phyloP scores from a whole-genome alignment of 176 grass and related monocot genomes.

The Avena sativa region DNA sequence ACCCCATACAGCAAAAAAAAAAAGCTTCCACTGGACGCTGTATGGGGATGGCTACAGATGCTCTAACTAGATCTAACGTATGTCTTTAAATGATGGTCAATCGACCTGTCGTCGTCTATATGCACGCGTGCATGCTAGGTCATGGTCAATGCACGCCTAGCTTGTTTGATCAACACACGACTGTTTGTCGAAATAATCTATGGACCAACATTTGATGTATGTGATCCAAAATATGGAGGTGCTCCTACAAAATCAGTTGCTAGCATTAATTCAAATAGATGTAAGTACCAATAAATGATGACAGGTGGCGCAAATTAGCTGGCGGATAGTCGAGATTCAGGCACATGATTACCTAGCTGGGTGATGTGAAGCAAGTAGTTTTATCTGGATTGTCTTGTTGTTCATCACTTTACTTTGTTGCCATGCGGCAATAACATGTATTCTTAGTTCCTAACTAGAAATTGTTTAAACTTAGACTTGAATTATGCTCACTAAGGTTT shows the following conservation, averaged over 20 bases:
- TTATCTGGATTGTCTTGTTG: no score
- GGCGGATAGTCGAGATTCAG: no score
- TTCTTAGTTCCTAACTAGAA: background rate
- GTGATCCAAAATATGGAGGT: background rate
- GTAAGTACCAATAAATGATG: background rate
- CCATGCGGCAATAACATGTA: background rate
- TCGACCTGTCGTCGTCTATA: background rate
- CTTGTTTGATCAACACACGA: conserved; percentile 53
- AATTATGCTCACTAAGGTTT: conserved; percentile 72
- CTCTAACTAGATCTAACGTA: background rate
- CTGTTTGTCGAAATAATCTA: background rate
- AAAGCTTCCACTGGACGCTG: no score
- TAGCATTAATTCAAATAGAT: background rate
- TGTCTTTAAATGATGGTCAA: conserved; percentile 17
- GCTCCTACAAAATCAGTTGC: no score
- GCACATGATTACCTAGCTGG: no score
- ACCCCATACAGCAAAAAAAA: no score
- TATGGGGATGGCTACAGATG: no score
- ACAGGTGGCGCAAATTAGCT: no score
- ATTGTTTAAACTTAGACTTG: conserved; percentile 36
- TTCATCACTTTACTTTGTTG: no score
- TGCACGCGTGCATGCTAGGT: background rate
- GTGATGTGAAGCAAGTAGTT: no score
- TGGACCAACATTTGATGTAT: conserved; percentile 20
- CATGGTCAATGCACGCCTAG: conserved; percentile 26